Conservation (phyloP, 2,329 filamentous ascomycete genomes). For the Escovopsis weberi region DNA sequence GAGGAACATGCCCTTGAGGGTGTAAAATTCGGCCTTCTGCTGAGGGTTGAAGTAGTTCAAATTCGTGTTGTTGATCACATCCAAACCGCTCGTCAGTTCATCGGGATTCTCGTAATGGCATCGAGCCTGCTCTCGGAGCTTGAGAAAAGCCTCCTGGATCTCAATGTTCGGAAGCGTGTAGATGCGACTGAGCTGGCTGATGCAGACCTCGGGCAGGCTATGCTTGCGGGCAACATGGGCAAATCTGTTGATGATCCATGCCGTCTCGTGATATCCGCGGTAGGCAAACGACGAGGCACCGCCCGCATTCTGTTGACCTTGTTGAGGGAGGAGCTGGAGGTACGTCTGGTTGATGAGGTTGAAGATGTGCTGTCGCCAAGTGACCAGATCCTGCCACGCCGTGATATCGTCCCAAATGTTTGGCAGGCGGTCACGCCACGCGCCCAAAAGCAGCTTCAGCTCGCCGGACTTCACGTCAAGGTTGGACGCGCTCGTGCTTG, state of each 20-base stretch:
- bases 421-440: slow-evolving; percentile 88
- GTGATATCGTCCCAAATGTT: slow-evolving; percentile 99
- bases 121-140: slow-evolving; percentile 95
- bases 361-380: slow-evolving; percentile 98
- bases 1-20: slow-evolving; percentile 97
- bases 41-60: slow-evolving; percentile 93
- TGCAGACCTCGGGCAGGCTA: slow-evolving; percentile 90
- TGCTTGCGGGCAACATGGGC: slow-evolving; percentile 97
- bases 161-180: slow-evolving; percentile 99
- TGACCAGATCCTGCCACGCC: slow-evolving; percentile 98
- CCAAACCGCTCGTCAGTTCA: slow-evolving; percentile 80
- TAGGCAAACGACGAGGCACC: slow-evolving; percentile 86
- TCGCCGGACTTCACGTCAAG: slow-evolving; percentile 91
- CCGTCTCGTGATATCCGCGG: slow-evolving; percentile 93
- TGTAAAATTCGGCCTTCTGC: slow-evolving; percentile 98
- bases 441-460: slow-evolving; percentile 80
- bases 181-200: slow-evolving; percentile 90
- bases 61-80: slow-evolving; percentile 99
- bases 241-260: slow-evolving; percentile 99
- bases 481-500: slow-evolving; percentile 69
- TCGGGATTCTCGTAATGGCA: slow-evolving; percentile 95
- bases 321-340: slow-evolving; percentile 65
- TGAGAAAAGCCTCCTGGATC: slow-evolving; percentile 97
- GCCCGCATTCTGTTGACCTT: slow-evolving; percentile 60
- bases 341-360: slow-evolving; percentile 93